Evolutionary conservation across 2,329 filamentous ascomycete species (phyloP).

Genomic region (Fusarium globosum): DNA sequence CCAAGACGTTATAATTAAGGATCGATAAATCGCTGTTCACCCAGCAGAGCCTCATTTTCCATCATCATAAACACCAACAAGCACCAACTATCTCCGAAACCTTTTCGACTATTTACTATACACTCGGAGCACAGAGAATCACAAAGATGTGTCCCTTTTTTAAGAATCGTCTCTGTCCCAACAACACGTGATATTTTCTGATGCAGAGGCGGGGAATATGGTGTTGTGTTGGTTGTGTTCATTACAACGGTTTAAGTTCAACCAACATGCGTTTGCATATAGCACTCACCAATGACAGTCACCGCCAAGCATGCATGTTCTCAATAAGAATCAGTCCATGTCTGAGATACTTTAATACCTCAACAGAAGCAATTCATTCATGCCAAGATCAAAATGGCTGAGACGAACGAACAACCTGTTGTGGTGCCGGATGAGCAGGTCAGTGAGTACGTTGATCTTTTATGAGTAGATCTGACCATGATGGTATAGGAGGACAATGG

Average conservation of each 20-base stretch:
- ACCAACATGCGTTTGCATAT: background rate
- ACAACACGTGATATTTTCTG: background rate
- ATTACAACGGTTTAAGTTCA: background rate
- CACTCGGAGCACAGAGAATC: no score
- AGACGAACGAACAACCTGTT: background rate
- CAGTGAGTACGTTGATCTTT: background rate
- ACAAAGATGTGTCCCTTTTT: no score
- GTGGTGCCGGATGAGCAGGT: background rate
- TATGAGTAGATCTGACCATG: background rate
- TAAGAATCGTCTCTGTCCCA: rapidly evolving
- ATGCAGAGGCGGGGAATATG: background rate
- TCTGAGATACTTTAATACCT: no score
- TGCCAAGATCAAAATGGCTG: background rate
- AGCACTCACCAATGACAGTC: background rate
- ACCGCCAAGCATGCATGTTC: background rate
- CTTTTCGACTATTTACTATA: background rate
- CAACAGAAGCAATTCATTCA: background rate
- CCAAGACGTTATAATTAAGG: no score
- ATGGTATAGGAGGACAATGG: background rate
- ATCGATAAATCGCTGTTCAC: background rate
- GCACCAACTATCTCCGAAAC: rapidly evolving
- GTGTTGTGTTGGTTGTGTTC: background rate
- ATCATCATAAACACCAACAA: background rate
- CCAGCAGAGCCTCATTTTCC: rapidly evolving
- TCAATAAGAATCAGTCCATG: background rate